Evolutionary conservation across 345 rosid genomes (phyloP), one percentile per base, ranked within the genome.

Genomic region (Eucalyptus polyanthemos): DNA sequence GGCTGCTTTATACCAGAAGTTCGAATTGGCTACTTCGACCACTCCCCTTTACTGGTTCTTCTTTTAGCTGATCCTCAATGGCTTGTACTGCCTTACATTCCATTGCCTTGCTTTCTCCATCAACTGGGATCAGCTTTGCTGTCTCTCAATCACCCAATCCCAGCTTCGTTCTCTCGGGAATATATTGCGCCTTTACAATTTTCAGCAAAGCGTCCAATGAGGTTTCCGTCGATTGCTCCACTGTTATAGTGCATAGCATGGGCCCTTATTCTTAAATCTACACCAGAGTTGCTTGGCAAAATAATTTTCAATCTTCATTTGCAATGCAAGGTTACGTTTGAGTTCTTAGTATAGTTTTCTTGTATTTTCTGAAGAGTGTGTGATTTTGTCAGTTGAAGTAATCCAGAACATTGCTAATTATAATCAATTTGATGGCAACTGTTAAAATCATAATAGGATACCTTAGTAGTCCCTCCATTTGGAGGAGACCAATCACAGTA

Each of bases 111-210:
- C 45, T 40, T 19, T 76, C 47, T 76, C 85, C 85, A 76, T 76
- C 16, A 2, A 40, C 85, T 76, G 47, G 29, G 83, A 40, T 76
- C 13, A 3, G 24, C 47, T 76, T 76, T 76, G 47, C 85, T 1
- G 9, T 76, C 27, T 22, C 47, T 76, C 85, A 6, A 76, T 76
- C 85, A 76, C 9, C 83, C 47, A 76, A 40, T 21, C 47, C 85
- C 85, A 76, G 47, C 85, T 76, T 65, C 37, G 1, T 65, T 65
- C 10, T 14, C 76, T n/a, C 19, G 6, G 6, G 40, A 14, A n/a
- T n/a, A 0, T 0, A 65, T 0, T 0, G 6, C 21, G 1, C 34
- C 69, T 62, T 34, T 17, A 72, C 25, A 34, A 2, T 72, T 19
- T 22, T 72, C 44, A 9, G 22, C 14, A 37, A 15, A 72, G 3